Base-by-base conservation (phyloP, 192 early-diverging fungal species). In the Allomyces arbusculus region DNA sequence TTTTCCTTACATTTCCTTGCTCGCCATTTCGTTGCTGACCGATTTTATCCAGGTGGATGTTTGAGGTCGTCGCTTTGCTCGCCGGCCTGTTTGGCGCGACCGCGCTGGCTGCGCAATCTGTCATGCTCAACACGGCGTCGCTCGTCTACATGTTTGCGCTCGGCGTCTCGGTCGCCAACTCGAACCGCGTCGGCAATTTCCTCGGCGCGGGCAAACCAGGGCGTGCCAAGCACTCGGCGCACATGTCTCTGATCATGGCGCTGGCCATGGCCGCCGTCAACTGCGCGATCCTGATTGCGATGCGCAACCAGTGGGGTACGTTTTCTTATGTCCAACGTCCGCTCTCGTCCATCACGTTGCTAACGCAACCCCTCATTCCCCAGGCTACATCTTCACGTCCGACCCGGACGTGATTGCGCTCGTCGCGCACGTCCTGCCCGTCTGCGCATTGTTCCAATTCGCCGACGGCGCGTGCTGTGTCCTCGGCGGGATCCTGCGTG, bases 131-230 rank as follows among this genome's bases (percentile, higher is more conserved):
- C 23, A 87, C 86, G 24, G 79, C 83, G 5, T 77, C 80, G 62
- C 69, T 87, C 61, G 70, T 86, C 7, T 90, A 88, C 66, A 85
- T 85, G 11, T 79, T 91, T 14, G 91, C 90, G 3, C 78, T 87
- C 62, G 90, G 89, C 62, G 73, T 95, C 16, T 77, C 87, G 25
- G 84, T 96, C 65, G 91, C 86, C 0, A 81, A 84, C 0, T 84
- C 88, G 10, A 91, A 87, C 62, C 76, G 95, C 11, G 85, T 94
- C 26, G 93, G 88, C 64, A 86, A 87, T 62, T 71, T 89, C 11
- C 73, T 89, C 1, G 89, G 89, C 10, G 83, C 81, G 24, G 74
- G 69, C 16, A 68, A 80, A 20, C 61, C 76, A 9, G 50, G 25
- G 1, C 70, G 75, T 6, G 88, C 88, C 11, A 74, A 72, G 61